These are phyloP conservation scores for Globisporangium megalacanthum DNA, from an alignment of 352 stramenopile species.

Conservation along the genomic window DNA sequence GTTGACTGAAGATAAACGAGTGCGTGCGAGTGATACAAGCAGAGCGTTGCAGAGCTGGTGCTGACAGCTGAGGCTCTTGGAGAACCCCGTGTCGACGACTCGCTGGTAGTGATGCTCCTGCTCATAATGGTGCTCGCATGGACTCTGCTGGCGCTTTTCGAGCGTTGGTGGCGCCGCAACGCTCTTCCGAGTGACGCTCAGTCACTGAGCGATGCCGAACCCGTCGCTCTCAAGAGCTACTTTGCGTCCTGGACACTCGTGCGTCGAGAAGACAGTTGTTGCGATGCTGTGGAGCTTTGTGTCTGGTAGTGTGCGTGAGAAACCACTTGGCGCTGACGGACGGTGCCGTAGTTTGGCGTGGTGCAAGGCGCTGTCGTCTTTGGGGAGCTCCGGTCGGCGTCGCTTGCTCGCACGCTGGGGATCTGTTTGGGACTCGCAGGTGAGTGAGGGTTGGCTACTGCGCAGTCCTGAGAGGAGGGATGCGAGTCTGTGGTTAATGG, in stretches of 20 bases:
- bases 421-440: conserved; percentile 5
- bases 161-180: conserved; percentile 12
- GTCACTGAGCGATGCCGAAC: neutral
- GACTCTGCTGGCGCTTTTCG: conserved; percentile 14
- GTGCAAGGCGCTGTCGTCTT: conserved; percentile 18
- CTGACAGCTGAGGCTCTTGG: neutral
- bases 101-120: conserved; percentile 9
- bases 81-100: neutral
- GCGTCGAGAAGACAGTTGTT: neutral
- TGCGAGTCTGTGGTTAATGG: too few relatives aligned
- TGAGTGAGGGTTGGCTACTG: neutral
- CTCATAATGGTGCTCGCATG: conserved; percentile 18
- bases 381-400: conserved; percentile 5
- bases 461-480: neutral
- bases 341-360: conserved; percentile 8
- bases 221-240: conserved; percentile 12
- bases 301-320: neutral
- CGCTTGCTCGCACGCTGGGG: neutral
- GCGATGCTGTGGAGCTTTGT: neutral
- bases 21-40: neutral
- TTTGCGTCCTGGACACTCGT: conserved; percentile 15
- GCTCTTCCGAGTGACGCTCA: conserved; percentile 1
- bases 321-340: neutral
- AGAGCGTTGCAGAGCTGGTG: conserved; percentile 18
- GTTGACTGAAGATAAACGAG: too few relatives aligned